Percentiles rank a stretch among this genome's conserved stretches.
Evolutionary conservation across 2,329 filamentous ascomycete species (phyloP).

Genomic region (Raffaelea ambrosiae): DNA sequence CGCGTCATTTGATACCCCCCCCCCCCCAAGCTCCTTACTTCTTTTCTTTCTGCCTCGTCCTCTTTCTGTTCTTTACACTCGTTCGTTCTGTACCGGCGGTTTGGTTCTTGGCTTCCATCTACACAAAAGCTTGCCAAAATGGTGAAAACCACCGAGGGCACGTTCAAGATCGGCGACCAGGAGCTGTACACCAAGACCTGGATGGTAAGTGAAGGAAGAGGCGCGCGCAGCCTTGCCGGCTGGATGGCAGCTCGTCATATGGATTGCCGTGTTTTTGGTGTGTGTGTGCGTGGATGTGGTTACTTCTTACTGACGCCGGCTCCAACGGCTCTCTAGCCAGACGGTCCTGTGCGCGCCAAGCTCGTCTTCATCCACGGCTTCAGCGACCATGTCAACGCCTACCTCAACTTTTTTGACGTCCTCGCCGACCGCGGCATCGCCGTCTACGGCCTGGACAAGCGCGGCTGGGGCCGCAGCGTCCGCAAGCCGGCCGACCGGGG

Average conservation of each 20-base stretch:
- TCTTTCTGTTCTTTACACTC: background rate
- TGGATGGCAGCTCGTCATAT: too few relatives aligned
- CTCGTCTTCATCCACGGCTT: slow-evolving; percentile 83
- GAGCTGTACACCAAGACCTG: slow-evolving; percentile 50
- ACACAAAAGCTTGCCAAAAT: slow-evolving; percentile 17
- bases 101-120: too few relatives aligned
- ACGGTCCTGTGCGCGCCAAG: slow-evolving; percentile 54
- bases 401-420: slow-evolving; percentile 63
- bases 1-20: too few relatives aligned
- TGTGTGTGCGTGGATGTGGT: background rate
- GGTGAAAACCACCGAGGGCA: slow-evolving; percentile 38
- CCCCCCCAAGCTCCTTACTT: too few relatives aligned
- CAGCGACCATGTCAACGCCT: slow-evolving; percentile 74
- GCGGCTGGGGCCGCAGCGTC: slow-evolving; percentile 77
- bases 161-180: slow-evolving; percentile 34
- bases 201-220: slow-evolving; percentile 37
- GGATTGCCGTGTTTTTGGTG: too few relatives aligned
- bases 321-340: slow-evolving; percentile 34
- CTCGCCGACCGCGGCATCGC: slow-evolving; percentile 67
- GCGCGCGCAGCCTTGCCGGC: too few relatives aligned
- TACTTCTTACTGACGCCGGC: background rate
- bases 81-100: background rate
- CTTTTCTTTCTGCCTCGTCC: background rate
- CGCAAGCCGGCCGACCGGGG: slow-evolving; percentile 54
- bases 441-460: slow-evolving; percentile 73